These are phyloP conservation scores for Boletus subcaerulescens DNA, from an alignment of 768 basidiomycete species.

Conservation along the genomic window DNA sequence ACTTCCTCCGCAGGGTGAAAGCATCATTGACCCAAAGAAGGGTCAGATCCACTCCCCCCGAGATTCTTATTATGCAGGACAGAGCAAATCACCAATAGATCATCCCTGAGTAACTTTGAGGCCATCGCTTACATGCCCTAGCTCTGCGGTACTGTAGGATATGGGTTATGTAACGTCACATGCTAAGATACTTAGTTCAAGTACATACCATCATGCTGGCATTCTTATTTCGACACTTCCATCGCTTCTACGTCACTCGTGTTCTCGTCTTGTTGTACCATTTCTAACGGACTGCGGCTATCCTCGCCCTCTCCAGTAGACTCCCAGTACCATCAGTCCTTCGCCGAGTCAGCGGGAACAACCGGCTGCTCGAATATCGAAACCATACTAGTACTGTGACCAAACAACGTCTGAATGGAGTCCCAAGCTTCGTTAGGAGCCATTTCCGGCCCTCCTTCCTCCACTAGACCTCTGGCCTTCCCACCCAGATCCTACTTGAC, in stretches of 20 bases:
- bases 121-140: neutral
- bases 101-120: neutral
- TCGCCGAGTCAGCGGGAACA: too few relatives aligned
- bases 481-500: constrained; percentile 16
- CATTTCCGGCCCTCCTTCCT: neutral
- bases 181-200: neutral
- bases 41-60: neutral
- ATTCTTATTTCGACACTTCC: neutral
- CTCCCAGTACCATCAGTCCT: too few relatives aligned
- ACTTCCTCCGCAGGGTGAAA: neutral
- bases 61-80: constrained; percentile 2
- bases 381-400: neutral
- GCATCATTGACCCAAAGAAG: neutral
- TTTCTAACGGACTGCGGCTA: too few relatives aligned
- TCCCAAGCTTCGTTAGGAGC: neutral
- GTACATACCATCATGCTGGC: too few relatives aligned
- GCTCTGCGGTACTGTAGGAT: too few relatives aligned
- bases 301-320: too few relatives aligned
- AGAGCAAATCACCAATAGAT: neutral
- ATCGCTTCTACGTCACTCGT: neutral
- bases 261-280: neutral
- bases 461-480: constrained; percentile 3
- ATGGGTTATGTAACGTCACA: too few relatives aligned
- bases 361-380: neutral
- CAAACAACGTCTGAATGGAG: constrained; percentile 15